Conservation (phyloP, 768 basidiomycete species). For the Sporobolomyces phaffii region DNA sequence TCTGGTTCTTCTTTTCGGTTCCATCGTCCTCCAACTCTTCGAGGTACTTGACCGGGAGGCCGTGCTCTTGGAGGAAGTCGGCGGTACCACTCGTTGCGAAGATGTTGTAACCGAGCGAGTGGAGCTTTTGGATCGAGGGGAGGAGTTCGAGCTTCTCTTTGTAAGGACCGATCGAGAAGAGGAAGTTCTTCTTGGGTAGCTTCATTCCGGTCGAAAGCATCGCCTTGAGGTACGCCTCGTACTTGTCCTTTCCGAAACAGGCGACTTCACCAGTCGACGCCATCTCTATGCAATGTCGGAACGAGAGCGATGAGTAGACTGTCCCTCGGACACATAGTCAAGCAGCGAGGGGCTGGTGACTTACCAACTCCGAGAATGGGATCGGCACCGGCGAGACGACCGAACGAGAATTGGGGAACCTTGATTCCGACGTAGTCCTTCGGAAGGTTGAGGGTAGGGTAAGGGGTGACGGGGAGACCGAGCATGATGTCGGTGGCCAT, state of each 20-base stretch:
- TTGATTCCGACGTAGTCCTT: constrained; percentile 90
- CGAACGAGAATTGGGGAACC: constrained; percentile 98
- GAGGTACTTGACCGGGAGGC: constrained; percentile 66
- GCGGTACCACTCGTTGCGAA: constrained; percentile 96
- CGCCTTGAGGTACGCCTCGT: constrained; percentile 96
- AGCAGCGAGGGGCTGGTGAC: constrained; percentile 49
- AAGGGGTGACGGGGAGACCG: constrained; percentile 57
- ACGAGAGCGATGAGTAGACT: no score
- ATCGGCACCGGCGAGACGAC: constrained; percentile 87
- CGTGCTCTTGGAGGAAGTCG: constrained; percentile 95
- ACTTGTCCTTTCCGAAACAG: constrained; percentile 95
- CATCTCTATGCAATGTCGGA: constrained; percentile 61
- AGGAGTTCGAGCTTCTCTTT: constrained; percentile 95
- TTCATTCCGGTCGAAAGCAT: constrained; percentile 92
- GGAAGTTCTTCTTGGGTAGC: constrained; percentile 91
- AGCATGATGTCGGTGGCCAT: constrained; percentile 83
- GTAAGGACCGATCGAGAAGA: constrained; percentile 94
- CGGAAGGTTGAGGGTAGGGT: constrained; percentile 83
- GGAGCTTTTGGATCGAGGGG: constrained; percentile 90
- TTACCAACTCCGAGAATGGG: constrained; percentile 55
- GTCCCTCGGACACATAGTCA: no score
- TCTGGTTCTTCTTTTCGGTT: constrained; percentile 61
- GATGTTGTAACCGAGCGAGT: constrained; percentile 84
- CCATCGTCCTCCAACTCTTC: constrained; percentile 56
- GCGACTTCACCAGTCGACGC: constrained; percentile 99